Evolutionary conservation across 2,329 filamentous ascomycete genomes (phyloP).

Genomic region (Leptographium radiaticola): DNA sequence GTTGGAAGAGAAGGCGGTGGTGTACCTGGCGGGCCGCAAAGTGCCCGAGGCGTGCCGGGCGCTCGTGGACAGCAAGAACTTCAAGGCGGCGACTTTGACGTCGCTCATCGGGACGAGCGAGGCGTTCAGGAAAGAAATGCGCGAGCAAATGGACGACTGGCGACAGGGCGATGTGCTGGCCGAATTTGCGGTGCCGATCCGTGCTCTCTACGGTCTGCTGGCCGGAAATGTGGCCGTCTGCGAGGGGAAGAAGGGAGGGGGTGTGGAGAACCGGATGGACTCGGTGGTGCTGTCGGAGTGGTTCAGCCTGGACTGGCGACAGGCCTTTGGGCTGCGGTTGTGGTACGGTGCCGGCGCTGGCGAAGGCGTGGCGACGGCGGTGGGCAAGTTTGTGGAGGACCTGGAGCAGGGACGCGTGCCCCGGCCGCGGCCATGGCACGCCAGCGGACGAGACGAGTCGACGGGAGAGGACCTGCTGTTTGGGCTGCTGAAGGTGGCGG

Average conservation of each 20-base stretch:
- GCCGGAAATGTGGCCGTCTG: slow-evolving; percentile 78
- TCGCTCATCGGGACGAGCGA: slow-evolving; percentile 67
- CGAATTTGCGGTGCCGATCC: slow-evolving; percentile 73
- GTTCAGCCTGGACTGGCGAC: slow-evolving; percentile 85
- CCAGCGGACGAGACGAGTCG: slow-evolving; percentile 39
- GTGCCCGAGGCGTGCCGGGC: slow-evolving; percentile 72
- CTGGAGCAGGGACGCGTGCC: slow-evolving; percentile 59
- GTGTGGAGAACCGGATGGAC: slow-evolving; percentile 66
- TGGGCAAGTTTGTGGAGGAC: slow-evolving; percentile 61
- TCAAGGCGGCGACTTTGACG: slow-evolving; percentile 22
- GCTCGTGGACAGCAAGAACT: slow-evolving; percentile 63
- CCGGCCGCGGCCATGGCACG: slow-evolving; percentile 59
- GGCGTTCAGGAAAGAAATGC: slow-evolving; percentile 59
- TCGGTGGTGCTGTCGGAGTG: slow-evolving; percentile 72
- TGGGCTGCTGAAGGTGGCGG: slow-evolving; percentile 73
- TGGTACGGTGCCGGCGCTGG: slow-evolving; percentile 69
- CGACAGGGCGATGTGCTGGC: slow-evolving; percentile 68
- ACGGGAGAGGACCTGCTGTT: slow-evolving; percentile 69
- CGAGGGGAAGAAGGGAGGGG: slow-evolving; percentile 58
- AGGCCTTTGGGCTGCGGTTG: slow-evolving; percentile 78
- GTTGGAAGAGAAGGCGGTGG: slow-evolving; percentile 71
- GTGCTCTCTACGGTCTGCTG: slow-evolving; percentile 79
- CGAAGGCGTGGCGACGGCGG: slow-evolving; percentile 58
- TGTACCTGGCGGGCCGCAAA: slow-evolving; percentile 65
- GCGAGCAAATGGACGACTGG: slow-evolving; percentile 74